These are phyloP conservation scores for Pseudonectria foliicola DNA, from an alignment of 2,329 filamentous ascomycete species.

Conservation along the genomic window DNA sequence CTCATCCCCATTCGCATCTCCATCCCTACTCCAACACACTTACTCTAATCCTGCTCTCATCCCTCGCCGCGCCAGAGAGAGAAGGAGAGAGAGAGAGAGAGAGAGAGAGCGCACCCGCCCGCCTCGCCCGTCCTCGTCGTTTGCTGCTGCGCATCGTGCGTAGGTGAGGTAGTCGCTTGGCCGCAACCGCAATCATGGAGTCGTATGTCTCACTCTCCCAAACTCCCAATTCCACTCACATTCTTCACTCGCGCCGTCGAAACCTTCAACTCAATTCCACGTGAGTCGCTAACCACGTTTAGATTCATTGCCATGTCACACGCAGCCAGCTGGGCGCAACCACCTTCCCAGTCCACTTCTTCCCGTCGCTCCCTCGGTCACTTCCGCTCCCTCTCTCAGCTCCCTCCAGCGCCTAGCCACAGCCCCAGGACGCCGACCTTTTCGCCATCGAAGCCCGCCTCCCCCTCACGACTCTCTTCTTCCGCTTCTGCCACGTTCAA, in stretches of 20 bases:
- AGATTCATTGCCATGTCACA: conserved; percentile 42
- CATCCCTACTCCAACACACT: neutral
- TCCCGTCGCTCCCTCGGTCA: conserved; percentile 37
- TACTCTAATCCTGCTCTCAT: neutral
- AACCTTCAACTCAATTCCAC: conserved; percentile 8
- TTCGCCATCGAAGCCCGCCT: conserved; percentile 32
- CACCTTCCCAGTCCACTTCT: conserved; percentile 20
- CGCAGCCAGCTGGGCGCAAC: conserved; percentile 46
- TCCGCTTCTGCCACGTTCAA: conserved; percentile 35
- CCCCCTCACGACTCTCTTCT: conserved; percentile 29
- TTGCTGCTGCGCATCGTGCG: no score
- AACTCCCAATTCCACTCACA: conserved; percentile 7
- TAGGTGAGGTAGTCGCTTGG: no score
- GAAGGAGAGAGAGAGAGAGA: no score
- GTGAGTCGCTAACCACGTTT: conserved; percentile 11
- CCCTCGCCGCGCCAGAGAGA: no score
- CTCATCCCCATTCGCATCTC: neutral
- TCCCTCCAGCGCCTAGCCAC: conserved; percentile 35
- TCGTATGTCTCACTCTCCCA: conserved; percentile 21
- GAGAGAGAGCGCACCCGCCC: conserved; percentile 8
- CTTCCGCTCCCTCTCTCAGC: conserved; percentile 46
- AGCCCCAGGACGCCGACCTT: conserved; percentile 33
- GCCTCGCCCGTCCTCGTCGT: conserved; percentile 6
- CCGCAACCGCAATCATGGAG: conserved; percentile 17
- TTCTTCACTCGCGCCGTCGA: conserved; percentile 9